Conservation (phyloP, 2,329 filamentous ascomycete species). For the Venturia effusa region DNA sequence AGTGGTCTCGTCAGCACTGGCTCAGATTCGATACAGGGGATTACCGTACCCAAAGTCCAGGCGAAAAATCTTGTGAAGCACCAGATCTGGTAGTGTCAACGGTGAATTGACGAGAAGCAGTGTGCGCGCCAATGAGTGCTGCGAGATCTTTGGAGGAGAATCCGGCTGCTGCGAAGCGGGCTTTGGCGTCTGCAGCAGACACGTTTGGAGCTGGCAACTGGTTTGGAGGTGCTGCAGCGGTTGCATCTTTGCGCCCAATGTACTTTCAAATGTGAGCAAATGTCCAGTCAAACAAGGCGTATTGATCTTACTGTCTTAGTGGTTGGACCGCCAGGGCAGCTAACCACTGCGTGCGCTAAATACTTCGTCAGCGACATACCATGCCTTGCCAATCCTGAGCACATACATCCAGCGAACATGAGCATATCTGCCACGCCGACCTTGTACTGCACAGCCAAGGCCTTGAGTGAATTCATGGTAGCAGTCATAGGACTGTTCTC, state of each 20-base stretch:
- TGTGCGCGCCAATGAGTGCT: slow-evolving; percentile 46
- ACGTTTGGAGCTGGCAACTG: slow-evolving; percentile 25
- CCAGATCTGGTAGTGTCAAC: slow-evolving; percentile 26
- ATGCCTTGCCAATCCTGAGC: background rate
- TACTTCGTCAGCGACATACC: background rate
- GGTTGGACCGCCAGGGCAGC: slow-evolving; percentile 41
- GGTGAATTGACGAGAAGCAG: slow-evolving; percentile 36
- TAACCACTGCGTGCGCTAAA: slow-evolving; percentile 35
- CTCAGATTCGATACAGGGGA: background rate
- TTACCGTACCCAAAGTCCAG: slow-evolving; percentile 12
- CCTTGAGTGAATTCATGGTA: slow-evolving; percentile 28
- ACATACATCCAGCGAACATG: slow-evolving; percentile 32
- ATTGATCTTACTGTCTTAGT: slow-evolving; percentile 25
- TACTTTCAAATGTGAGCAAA: slow-evolving; percentile 17
- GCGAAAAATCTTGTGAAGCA: slow-evolving; percentile 11
- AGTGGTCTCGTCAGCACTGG: background rate
- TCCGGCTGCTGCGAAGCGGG: slow-evolving; percentile 40
- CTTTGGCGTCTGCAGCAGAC: slow-evolving; percentile 32
- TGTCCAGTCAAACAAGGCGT: background rate
- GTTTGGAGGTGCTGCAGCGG: slow-evolving; percentile 7
- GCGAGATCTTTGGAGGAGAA: slow-evolving; percentile 40
- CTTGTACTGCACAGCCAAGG: slow-evolving; percentile 30
- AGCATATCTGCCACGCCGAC: slow-evolving; percentile 45
- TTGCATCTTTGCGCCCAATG: slow-evolving; percentile 15
- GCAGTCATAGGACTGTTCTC: slow-evolving; percentile 35